These are phyloP conservation scores for Auricularia sp. DNA, from an alignment of 768 basidiomycete genomes.

Conservation along the genomic window DNA sequence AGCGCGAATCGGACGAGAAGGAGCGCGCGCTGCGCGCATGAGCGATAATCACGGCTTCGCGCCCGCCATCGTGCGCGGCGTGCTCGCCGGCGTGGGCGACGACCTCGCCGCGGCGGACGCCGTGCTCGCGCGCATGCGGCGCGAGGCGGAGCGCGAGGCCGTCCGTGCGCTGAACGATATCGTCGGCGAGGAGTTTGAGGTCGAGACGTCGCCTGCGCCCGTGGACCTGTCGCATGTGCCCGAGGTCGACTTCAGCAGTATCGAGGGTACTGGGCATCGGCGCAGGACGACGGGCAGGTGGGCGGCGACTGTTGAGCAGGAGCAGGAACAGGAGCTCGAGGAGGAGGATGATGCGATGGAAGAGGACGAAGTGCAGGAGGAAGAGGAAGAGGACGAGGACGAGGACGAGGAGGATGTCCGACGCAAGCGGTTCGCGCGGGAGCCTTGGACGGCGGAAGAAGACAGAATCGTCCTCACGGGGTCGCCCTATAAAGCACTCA, in stretches of 20 bases:
- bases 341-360: not conserved
- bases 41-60: not conserved
- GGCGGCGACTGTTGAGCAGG: not conserved
- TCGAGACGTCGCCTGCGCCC: not conserved
- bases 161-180: not conserved
- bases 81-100: not conserved
- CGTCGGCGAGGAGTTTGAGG: not conserved
- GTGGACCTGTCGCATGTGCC: not conserved
- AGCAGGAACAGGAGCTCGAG: not conserved
- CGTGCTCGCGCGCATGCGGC: not conserved
- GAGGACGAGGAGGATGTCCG: too few relatives aligned
- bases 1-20: not conserved
- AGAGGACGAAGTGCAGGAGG: not conserved
- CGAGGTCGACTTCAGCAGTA: not conserved
- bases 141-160: not conserved
- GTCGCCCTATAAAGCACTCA: not conserved
- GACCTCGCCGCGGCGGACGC: not conserved
- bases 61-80: slow-evolving; percentile 1
- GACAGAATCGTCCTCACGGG: not conserved
- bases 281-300: too few relatives aligned
- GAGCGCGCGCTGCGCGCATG: not conserved
- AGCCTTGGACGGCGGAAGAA: not conserved
- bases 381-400: not conserved
- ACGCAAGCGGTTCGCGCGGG: too few relatives aligned
- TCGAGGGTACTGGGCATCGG: too few relatives aligned